Evolutionary conservation across 2,329 filamentous ascomycete species (phyloP).

Genomic region (Aspergillus sp.): DNA sequence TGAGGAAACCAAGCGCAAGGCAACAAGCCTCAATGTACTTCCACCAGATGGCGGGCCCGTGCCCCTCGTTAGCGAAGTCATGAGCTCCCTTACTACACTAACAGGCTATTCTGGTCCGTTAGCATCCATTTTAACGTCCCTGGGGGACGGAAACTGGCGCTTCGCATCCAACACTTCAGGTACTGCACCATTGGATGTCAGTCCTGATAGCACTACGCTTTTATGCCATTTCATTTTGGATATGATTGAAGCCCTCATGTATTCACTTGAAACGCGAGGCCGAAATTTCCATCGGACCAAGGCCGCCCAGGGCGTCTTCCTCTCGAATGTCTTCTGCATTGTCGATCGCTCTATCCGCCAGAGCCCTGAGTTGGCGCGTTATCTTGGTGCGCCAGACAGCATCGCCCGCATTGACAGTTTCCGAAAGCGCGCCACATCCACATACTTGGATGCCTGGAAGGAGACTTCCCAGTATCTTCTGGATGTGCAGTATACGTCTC

Average conservation of each 20-base stretch:
- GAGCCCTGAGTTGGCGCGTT: slow-evolving; percentile 61
- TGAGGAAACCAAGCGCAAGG: slow-evolving; percentile 69
- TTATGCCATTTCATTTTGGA: slow-evolving; percentile 86
- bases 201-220: slow-evolving; percentile 77
- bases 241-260: slow-evolving; percentile 73
- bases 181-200: slow-evolving; percentile 73
- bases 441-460: slow-evolving; percentile 81
- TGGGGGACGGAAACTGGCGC: slow-evolving; percentile 87
- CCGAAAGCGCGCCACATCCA: slow-evolving; percentile 74
- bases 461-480: slow-evolving; percentile 78
- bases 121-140: slow-evolving; percentile 79
- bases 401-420: slow-evolving; percentile 66
- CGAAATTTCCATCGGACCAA: slow-evolving; percentile 66
- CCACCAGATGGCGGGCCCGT: slow-evolving; percentile 71
- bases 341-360: slow-evolving; percentile 75
- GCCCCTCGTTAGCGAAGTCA: slow-evolving; percentile 71
- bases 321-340: slow-evolving; percentile 79
- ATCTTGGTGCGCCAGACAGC: slow-evolving; percentile 56
- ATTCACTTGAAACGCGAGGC: slow-evolving; percentile 65
- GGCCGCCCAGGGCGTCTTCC: slow-evolving; percentile 73
- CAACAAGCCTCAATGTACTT: slow-evolving; percentile 57
- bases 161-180: slow-evolving; percentile 55
- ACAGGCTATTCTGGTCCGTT: slow-evolving; percentile 78
- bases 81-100: slow-evolving; percentile 79
- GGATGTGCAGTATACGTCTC: slow-evolving; percentile 86